Percentiles rank a stretch among this genome's conserved stretches.
phyloP scores from a whole-genome alignment of 2,329 filamentous ascomycete species.

The Aureobasidium sp. region DNA sequence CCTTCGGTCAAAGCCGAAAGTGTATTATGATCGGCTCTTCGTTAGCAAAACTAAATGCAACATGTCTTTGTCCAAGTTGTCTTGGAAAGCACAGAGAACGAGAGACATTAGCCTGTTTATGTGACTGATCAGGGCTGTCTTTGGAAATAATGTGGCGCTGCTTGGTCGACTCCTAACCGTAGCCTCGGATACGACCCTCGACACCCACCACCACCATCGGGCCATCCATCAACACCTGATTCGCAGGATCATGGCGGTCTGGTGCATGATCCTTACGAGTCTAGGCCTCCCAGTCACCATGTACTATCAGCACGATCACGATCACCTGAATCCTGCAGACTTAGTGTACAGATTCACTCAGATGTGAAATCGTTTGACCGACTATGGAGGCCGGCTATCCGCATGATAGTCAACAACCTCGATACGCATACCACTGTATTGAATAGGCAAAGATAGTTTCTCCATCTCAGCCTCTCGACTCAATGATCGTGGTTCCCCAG shows the following conservation, averaged over 20 bases:
- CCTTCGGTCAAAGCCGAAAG: slow-evolving; percentile 5
- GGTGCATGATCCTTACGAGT: neutral
- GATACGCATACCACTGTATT: neutral
- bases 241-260: neutral
- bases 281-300: neutral
- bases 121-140: neutral
- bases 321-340: neutral
- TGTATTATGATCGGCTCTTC: neutral
- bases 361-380: neutral
- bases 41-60: neutral
- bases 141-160: neutral
- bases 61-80: neutral
- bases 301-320: neutral
- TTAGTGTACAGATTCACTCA: neutral
- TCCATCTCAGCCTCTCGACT: neutral
- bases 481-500: neutral
- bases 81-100: neutral
- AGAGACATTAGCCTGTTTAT: neutral
- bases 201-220: neutral
- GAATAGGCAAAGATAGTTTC: neutral
- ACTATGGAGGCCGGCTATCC: neutral
- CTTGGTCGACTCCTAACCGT: neutral
- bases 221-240: neutral
- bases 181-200: neutral
- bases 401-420: neutral